phyloP scores from a whole-genome alignment of 257 asterid species.

The Lithospermum erythrorhizon region DNA sequence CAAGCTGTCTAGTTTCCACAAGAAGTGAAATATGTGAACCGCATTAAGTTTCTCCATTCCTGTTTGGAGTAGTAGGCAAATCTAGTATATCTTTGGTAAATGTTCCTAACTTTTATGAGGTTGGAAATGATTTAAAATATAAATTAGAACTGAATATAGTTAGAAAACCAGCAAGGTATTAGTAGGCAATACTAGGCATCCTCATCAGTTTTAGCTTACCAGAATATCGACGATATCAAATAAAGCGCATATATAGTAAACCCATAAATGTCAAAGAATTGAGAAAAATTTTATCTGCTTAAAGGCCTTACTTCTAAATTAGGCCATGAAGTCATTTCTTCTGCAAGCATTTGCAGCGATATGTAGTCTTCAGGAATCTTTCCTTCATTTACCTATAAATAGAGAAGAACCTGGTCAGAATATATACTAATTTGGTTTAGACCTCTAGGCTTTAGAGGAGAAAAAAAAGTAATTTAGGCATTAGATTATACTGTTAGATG shows the following conservation, averaged over 20 bases:
- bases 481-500: no score
- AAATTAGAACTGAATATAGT: no score
- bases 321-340: conserved; percentile 89
- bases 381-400: conserved; percentile 69
- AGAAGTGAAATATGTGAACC: no score
- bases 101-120: no score
- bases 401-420: conserved; percentile 6
- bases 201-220: no score
- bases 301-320: conserved; percentile 54
- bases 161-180: no score
- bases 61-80: no score
- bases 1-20: no score
- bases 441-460: not conserved
- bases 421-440: not conserved
- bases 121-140: no score
- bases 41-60: no score
- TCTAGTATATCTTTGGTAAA: no score
- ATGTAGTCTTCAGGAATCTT: conserved; percentile 54
- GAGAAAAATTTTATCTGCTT: not conserved
- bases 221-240: not conserved
- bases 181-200: no score
- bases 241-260: not conserved
- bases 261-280: not conserved
- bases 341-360: conserved; percentile 75
- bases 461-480: not conserved